Evolutionary conservation across 192 early-diverging fungal species (phyloP).

Genomic region (Thoreauomyces humboldtii): DNA sequence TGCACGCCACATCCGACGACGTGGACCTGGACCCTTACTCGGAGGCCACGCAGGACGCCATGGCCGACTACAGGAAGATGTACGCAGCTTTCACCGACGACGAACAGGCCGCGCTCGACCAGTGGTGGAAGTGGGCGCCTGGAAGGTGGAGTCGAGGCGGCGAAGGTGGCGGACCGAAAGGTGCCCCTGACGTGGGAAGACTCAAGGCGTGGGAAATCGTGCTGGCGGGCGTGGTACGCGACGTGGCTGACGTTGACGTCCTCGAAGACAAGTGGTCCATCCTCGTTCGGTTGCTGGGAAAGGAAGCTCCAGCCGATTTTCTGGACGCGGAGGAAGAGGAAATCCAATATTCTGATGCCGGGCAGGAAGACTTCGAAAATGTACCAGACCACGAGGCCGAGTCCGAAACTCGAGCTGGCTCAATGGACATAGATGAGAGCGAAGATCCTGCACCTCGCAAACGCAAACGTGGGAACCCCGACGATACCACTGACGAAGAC

Average conservation of each 20-base stretch:
- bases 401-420: not conserved
- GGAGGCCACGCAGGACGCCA: slow-evolving; percentile 5
- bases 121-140: slow-evolving; percentile 55
- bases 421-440: not conserved
- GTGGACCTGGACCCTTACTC: not conserved
- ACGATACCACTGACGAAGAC: slow-evolving; percentile 18
- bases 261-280: slow-evolving; percentile 33
- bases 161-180: not conserved
- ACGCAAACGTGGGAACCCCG: slow-evolving; percentile 19
- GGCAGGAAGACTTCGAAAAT: not conserved
- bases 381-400: not conserved
- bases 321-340: not conserved
- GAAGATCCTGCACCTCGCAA: not conserved
- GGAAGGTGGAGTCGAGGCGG: slow-evolving; percentile 28
- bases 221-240: slow-evolving; percentile 44
- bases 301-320: not conserved
- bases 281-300: slow-evolving; percentile 21
- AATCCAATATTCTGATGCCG: not conserved
- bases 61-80: slow-evolving; percentile 14
- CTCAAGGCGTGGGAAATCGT: slow-evolving; percentile 53
- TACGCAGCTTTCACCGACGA: slow-evolving; percentile 31
- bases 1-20: not conserved
- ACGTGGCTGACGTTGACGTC: slow-evolving; percentile 20
- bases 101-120: slow-evolving; percentile 41
- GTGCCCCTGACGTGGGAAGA: slow-evolving; percentile 7